These are phyloP conservation scores for Globisporangium takayamanum DNA, from an alignment of 352 stramenopile species.

Conservation along the genomic window DNA sequence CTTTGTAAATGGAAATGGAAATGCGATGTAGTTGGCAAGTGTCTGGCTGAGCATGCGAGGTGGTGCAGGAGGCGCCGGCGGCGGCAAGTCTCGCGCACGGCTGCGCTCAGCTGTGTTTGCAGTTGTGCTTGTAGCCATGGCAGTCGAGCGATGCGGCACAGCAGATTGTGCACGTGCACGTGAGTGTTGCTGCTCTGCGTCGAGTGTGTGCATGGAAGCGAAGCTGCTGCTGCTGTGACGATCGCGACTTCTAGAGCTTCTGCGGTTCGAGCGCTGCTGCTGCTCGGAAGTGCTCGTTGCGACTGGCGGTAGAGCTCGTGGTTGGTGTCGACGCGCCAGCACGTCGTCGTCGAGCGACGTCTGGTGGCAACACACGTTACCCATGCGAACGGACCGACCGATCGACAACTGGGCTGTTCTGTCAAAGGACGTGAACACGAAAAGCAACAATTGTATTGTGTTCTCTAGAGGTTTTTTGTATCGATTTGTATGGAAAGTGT, in stretches of 20 bases:
- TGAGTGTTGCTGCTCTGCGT: not conserved
- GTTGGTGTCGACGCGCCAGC: constrained; percentile 13
- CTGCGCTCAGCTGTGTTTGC: constrained; percentile 6
- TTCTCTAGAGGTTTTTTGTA: no score
- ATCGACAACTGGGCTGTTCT: no score
- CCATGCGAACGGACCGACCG: constrained; percentile 27
- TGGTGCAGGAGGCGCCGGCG: constrained; percentile 3
- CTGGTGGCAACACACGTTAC: constrained; percentile 64
- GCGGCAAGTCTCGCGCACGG: not conserved
- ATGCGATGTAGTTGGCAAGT: constrained; percentile 68
- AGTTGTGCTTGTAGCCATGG: constrained; percentile 25
- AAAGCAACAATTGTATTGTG: no score
- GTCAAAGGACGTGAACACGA: no score
- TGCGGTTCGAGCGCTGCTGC: not conserved
- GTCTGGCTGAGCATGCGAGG: constrained; percentile 39
- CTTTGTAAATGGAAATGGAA: constrained; percentile 67
- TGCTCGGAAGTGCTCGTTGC: not conserved
- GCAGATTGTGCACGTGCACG: not conserved
- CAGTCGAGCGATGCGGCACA: constrained; percentile 1
- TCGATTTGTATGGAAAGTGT: no score
- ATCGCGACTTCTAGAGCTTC: not conserved
- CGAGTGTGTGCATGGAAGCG: not conserved
- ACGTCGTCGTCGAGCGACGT: constrained; percentile 50
- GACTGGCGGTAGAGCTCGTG: not conserved
- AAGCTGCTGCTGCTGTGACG: constrained; percentile 1